Evolutionary conservation across 768 basidiomycete species (phyloP).

Genomic region (Floccularia luteovirens): DNA sequence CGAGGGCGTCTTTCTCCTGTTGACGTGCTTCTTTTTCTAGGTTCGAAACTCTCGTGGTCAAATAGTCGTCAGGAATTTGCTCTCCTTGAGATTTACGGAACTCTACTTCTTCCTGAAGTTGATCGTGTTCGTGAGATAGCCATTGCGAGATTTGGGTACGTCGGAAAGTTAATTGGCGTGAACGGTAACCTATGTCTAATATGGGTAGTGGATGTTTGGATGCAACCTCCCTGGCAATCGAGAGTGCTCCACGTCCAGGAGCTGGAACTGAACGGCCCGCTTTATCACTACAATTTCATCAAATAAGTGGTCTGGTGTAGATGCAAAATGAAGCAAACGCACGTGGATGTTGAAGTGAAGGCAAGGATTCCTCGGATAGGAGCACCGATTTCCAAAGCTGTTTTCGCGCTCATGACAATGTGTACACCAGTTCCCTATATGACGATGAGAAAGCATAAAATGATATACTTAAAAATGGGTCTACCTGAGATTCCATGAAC

Average conservation of each 20-base stretch:
- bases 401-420: slow-evolving; percentile 94
- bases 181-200: slow-evolving; percentile 81
- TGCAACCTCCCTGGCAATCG: slow-evolving; percentile 79
- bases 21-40: slow-evolving; percentile 86
- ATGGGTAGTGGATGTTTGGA: slow-evolving; percentile 73
- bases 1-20: slow-evolving; percentile 92
- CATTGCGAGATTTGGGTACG: slow-evolving; percentile 93
- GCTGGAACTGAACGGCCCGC: slow-evolving; percentile 97
- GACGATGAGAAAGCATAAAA: background rate
- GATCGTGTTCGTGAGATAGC: slow-evolving; percentile 82
- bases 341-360: slow-evolving; percentile 96
- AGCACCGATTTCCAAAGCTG: slow-evolving; percentile 88
- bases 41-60: slow-evolving; percentile 69
- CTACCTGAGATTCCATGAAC: slow-evolving; percentile 85
- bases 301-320: background rate
- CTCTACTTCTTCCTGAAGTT: slow-evolving; percentile 75
- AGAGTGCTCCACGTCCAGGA: slow-evolving; percentile 89
- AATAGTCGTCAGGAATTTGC: slow-evolving; percentile 53
- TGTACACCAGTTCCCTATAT: slow-evolving; percentile 92
- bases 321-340: slow-evolving; percentile 20
- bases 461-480: background rate
- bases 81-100: slow-evolving; percentile 47
- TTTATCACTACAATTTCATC: slow-evolving; percentile 65
- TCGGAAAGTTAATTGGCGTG: slow-evolving; percentile 93
- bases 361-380: slow-evolving; percentile 91